phyloP scores from a whole-genome alignment of 805 yeast species.

The Geotrichum ghanense region DNA sequence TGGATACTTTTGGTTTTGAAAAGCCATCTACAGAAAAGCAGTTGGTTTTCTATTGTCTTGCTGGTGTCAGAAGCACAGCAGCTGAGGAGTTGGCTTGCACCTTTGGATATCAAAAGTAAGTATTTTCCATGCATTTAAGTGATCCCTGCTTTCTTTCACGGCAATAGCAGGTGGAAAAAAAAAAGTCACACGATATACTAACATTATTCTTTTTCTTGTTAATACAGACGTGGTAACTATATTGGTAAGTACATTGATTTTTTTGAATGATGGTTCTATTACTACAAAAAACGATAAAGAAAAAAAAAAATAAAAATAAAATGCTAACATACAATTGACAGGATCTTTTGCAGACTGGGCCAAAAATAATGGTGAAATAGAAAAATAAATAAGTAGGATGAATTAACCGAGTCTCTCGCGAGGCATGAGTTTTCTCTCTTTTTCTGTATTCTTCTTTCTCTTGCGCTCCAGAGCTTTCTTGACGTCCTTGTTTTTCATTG shows the following conservation, averaged over 20 bases:
- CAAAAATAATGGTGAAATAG: constrained; percentile 26
- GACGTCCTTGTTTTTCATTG: constrained; percentile 27
- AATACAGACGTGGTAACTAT: constrained; percentile 52
- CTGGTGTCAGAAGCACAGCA: constrained; percentile 82
- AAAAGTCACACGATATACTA: neutral
- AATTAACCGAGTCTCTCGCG: constrained; percentile 19
- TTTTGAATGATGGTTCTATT: too few species aligned
- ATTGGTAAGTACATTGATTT: constrained; percentile 1
- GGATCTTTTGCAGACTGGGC: constrained; percentile 89
- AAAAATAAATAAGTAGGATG: neutral
- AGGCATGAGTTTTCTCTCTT: constrained; percentile 29
- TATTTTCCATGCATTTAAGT: neutral
- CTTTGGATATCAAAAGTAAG: constrained; percentile 61
- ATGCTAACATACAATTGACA: constrained; percentile 26
- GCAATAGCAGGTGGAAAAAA: constrained; percentile 2
- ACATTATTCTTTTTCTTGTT: too few species aligned
- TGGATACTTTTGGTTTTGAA: constrained; percentile 64
- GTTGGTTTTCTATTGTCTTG: constrained; percentile 81
- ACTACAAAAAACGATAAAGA: too few species aligned
- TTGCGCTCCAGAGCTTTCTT: constrained; percentile 24
- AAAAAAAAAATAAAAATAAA: neutral
- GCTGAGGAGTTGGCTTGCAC: constrained; percentile 88
- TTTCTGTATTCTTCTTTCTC: constrained; percentile 27
- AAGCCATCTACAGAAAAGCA: constrained; percentile 68
- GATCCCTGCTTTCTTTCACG: neutral